Evolutionary conservation across 73 alveolate species (phyloP), one percentile per base, ranked within the genome.

Genomic region (Paramecium biaurelia): DNA sequence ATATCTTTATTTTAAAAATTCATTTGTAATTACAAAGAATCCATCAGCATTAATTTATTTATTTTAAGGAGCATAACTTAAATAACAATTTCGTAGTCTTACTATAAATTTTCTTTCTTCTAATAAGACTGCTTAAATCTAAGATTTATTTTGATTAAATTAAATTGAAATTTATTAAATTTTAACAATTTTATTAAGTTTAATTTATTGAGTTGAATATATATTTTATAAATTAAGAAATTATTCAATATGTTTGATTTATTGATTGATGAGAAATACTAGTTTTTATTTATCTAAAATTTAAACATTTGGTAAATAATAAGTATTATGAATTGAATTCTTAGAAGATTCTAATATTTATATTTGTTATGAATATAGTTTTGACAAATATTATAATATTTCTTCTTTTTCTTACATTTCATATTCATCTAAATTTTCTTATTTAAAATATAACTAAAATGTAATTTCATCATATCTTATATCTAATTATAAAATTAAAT

Each of bases 1-100:
- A 79, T 43, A 43, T 38, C 42, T 20, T 10, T 79, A 21, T 23
- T 41, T 43, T 20, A 79, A 9, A 5, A 79, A 79, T 20, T 43
- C 21, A 47, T 47, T 45, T 23, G 70, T 79, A 43, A 79, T 43
- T 23, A 43, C 70, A 30, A 38, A 47, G 6, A 1, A 79, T 10
- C 90, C 76, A 0, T 79, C 28, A 79, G 90, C 90, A 79, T 24
- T n/a, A 5, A 47, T 34, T 43, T 21, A 26, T 20, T 41, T n/a
- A 79, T 79, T 79, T 26, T 79, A 21, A 4, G 90, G 90, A 20
- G 45, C 72, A 42, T 43, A n/a, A 79, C 63, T 43, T 79, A 23
- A 45, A 24, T 24, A 79, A 9, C 35, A 79, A 23, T 79, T 79
- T 47, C n/a, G 9, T 38, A 79, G 6, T 26, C 47, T 43, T 7